Conservation (phyloP, 768 basidiomycete genomes). For the Tricholoma flavovirens region DNA sequence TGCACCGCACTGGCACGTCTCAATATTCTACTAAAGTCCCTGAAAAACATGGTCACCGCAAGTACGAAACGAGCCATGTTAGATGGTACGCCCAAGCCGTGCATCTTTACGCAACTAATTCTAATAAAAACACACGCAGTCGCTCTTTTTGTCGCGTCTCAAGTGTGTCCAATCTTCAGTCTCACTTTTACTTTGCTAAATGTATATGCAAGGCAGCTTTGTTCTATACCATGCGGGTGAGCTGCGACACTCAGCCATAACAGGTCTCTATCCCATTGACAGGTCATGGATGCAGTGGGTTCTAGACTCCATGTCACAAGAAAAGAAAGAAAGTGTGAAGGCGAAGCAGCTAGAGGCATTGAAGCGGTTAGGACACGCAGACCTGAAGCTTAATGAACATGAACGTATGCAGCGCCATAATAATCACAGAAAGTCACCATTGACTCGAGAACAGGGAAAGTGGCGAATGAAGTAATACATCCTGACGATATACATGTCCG, state of each 20-base stretch:
- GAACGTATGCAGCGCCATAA: slow-evolving; percentile 53
- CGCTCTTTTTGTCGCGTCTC: slow-evolving; percentile 45
- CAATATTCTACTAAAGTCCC: no score
- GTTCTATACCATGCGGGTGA: slow-evolving; percentile 69
- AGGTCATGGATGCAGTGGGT: slow-evolving; percentile 48
- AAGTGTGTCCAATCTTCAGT: slow-evolving; percentile 31
- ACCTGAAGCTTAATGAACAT: slow-evolving; percentile 82
- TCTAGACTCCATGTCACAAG: slow-evolving; percentile 44
- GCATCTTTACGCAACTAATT: background rate
- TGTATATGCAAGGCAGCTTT: slow-evolving; percentile 56
- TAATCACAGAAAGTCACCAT: background rate
- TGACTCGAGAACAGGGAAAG: slow-evolving; percentile 48
- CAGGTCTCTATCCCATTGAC: background rate
- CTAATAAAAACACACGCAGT: slow-evolving; percentile 27
- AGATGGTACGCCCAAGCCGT: slow-evolving; percentile 11
- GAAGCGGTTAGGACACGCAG: slow-evolving; percentile 63
- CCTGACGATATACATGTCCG: slow-evolving; percentile 79
- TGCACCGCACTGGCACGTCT: background rate
- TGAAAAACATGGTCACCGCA: slow-evolving; percentile 12
- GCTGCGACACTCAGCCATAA: slow-evolving; percentile 16
- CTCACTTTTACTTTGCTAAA: slow-evolving; percentile 15
- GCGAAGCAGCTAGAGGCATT: slow-evolving; percentile 67
- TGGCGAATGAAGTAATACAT: slow-evolving; percentile 90
- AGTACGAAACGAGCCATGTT: slow-evolving; percentile 16
- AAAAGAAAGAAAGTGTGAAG: slow-evolving; percentile 56